Conservation (phyloP, 495 filamentous ascomycete species). For the Xylaria acuta region DNA sequence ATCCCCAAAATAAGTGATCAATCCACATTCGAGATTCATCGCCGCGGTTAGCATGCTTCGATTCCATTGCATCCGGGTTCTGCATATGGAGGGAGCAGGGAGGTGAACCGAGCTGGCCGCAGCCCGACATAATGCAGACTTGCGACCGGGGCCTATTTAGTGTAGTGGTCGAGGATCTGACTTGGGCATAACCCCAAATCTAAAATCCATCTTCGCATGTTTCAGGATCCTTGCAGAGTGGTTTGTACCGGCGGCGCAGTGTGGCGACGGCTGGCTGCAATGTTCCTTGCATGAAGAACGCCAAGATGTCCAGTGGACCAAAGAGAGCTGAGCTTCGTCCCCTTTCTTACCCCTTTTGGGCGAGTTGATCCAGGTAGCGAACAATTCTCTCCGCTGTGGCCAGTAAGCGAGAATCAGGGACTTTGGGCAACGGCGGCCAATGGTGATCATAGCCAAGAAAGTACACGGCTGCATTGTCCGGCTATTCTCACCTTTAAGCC, state of each 20-base stretch:
- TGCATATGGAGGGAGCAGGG: background rate
- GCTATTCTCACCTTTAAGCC: slow-evolving; percentile 21
- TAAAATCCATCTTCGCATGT: slow-evolving; percentile 21
- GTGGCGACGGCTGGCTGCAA: slow-evolving; percentile 19
- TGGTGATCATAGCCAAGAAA: slow-evolving; percentile 4
- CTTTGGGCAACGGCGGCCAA: slow-evolving; percentile 5
- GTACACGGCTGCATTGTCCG: slow-evolving; percentile 9
- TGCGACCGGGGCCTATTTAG: background rate
- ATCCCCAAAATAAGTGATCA: slow-evolving; percentile 4
- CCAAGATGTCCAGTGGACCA: slow-evolving; percentile 18
- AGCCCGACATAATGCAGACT: background rate
- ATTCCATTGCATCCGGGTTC: background rate
- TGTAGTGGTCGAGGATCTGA: background rate
- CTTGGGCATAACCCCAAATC: slow-evolving; percentile 24
- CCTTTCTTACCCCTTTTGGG: slow-evolving; percentile 26
- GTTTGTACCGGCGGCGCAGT: slow-evolving; percentile 13
- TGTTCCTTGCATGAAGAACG: slow-evolving; percentile 22
- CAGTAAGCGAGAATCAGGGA: slow-evolving; percentile 21
- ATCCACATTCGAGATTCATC: background rate
- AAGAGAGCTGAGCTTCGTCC: slow-evolving; percentile 8
- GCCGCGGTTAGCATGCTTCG: background rate
- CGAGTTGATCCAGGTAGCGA: slow-evolving; percentile 5
- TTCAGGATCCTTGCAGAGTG: slow-evolving; percentile 22
- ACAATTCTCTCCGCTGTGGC: background rate
- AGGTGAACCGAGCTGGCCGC: background rate